Evolutionary conservation across 495 filamentous ascomycete species (phyloP).

Genomic region (Niebla homalea): DNA sequence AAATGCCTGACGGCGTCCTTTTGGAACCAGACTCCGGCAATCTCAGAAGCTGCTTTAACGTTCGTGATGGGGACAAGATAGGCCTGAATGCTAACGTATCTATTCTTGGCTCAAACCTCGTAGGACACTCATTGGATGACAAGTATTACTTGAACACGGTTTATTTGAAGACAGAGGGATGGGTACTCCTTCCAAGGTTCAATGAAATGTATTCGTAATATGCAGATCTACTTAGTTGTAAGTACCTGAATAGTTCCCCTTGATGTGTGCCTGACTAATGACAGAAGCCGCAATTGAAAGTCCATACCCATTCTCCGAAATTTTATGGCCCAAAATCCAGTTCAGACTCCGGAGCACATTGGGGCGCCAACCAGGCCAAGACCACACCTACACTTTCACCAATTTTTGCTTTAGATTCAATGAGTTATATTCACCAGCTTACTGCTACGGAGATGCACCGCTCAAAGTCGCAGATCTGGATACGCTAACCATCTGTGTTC

Average conservation of each 20-base stretch:
- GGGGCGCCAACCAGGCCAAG: too few relatives aligned
- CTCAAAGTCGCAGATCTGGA: not conserved
- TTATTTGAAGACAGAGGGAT: not conserved
- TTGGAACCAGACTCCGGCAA: constrained; percentile 4
- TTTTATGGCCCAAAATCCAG: too few relatives aligned
- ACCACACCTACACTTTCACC: not conserved
- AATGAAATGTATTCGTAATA: not conserved
- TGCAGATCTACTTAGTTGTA: not conserved
- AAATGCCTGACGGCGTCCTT: constrained; percentile 4
- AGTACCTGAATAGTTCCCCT: not conserved
- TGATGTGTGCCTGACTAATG: not conserved
- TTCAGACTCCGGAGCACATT: too few relatives aligned
- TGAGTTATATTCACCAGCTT: not conserved
- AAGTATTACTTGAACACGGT: too few relatives aligned
- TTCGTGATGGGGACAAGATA: constrained; percentile 3
- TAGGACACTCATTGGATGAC: too few relatives aligned
- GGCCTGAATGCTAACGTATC: not conserved
- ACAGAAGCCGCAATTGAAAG: too few relatives aligned
- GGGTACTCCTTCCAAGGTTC: not conserved
- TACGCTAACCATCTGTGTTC: constrained; percentile 10
- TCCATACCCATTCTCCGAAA: too few relatives aligned
- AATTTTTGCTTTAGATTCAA: not conserved
- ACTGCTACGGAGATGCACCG: not conserved
- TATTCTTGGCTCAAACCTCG: not conserved
- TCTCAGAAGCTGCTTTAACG: constrained; percentile 5